Evolutionary conservation across 83 land plant species (phyloP).

Genomic region (Diphasiastrum complanatum): DNA sequence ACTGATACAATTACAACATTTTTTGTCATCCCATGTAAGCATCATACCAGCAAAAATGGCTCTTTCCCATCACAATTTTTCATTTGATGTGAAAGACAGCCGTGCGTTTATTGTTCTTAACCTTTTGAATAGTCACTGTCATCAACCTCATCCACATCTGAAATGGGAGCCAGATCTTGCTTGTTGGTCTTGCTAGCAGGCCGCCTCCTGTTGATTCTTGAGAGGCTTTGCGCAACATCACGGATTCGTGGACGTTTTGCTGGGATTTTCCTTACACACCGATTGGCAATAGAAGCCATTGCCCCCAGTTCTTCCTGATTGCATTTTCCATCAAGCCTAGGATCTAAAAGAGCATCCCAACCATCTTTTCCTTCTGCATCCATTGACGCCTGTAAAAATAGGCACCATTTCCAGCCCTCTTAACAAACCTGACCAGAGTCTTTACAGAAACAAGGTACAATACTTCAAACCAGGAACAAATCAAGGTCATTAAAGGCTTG

Average conservation of each 20-base stretch:
- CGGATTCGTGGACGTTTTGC: slow-evolving; percentile 68
- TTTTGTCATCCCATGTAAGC: too few relatives aligned
- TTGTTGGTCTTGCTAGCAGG: too few relatives aligned
- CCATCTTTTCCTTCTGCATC: slow-evolving; percentile 54
- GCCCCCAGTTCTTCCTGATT: slow-evolving; percentile 48
- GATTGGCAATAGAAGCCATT: slow-evolving; percentile 60
- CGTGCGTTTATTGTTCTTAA: too few relatives aligned
- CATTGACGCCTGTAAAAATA: slow-evolving; percentile 60
- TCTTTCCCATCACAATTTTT: too few relatives aligned
- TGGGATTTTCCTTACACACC: slow-evolving; percentile 48
- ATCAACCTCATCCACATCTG: too few relatives aligned
- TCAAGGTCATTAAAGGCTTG: slow-evolving; percentile 5
- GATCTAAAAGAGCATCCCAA: slow-evolving; percentile 77
- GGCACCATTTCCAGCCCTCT: neutral
- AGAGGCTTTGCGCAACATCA: slow-evolving; percentile 53
- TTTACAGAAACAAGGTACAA: neutral
- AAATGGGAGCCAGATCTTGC: too few relatives aligned
- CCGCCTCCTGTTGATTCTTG: slow-evolving; percentile 42
- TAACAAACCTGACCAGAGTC: slow-evolving; percentile 1
- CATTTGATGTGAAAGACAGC: too few relatives aligned
- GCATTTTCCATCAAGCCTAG: slow-evolving; percentile 54
- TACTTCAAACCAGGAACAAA: neutral
- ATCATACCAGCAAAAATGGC: too few relatives aligned
- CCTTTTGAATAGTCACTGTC: too few relatives aligned
- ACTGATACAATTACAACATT: too few relatives aligned